A percentile compares a stretch with the other conserved stretches of the same genome.
phyloP scores from a whole-genome alignment of 805 yeast species.

The Myxozyma neglecta region DNA sequence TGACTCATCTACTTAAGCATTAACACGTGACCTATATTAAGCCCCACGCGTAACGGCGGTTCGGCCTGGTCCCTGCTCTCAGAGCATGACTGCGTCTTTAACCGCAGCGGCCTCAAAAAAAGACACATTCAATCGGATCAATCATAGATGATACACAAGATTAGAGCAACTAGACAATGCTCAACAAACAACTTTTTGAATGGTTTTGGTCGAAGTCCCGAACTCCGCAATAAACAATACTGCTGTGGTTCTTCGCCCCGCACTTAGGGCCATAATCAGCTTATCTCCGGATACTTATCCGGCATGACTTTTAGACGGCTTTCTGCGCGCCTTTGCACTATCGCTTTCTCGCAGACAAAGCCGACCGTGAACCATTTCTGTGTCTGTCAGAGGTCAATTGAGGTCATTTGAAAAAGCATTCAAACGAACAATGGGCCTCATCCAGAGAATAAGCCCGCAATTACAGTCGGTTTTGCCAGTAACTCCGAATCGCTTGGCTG shows the following conservation, averaged over 20 bases:
- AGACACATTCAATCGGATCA: no score
- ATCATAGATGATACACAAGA: no score
- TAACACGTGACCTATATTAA: no score
- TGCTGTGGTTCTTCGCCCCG: neutral
- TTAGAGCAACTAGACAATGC: no score
- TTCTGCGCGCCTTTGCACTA: neutral
- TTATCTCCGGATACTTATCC: neutral
- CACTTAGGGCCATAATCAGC: neutral
- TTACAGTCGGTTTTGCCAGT: slow-evolving; percentile 6
- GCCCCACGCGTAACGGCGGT: no score
- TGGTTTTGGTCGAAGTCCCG: no score
- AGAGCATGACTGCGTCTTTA: no score
- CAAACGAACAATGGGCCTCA: neutral
- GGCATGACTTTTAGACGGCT: neutral
- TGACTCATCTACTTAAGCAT: no score
- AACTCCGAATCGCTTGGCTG: slow-evolving; percentile 2
- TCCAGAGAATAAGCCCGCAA: slow-evolving; percentile 6
- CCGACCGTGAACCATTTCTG: neutral
- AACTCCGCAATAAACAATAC: no score
- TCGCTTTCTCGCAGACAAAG: neutral
- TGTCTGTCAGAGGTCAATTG: neutral
- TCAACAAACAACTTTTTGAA: no score
- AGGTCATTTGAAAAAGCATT: neutral
- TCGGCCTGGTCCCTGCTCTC: no score
- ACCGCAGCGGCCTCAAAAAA: no score